Conservation (phyloP, 345 rosid species). For the Anastatica hierochuntica region DNA sequence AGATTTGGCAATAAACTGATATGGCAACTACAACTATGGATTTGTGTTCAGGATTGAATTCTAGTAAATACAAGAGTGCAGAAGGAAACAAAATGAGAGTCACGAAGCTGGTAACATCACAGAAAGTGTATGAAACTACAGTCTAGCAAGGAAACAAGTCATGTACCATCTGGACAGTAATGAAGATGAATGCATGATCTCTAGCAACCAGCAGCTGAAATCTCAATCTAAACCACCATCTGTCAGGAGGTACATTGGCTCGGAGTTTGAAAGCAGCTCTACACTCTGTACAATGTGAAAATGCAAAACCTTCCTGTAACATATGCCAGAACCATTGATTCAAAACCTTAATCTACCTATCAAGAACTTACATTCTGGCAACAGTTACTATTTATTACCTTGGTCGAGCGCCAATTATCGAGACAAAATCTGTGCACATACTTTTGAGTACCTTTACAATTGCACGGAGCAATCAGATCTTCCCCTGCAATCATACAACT, state of each 20-base stretch:
- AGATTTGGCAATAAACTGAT: too few relatives aligned
- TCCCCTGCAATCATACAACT: constrained; percentile 48
- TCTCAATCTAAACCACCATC: constrained; percentile 99
- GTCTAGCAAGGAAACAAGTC: too few relatives aligned
- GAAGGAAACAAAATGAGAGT: too few relatives aligned
- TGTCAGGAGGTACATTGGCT: constrained; percentile 90
- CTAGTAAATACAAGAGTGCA: too few relatives aligned
- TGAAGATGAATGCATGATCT: constrained; percentile 87
- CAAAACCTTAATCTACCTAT: too few relatives aligned
- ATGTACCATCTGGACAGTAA: constrained; percentile 89
- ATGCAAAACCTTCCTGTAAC: constrained; percentile 96
- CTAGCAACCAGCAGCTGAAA: constrained; percentile 96
- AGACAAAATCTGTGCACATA: constrained; percentile 96
- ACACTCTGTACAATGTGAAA: constrained; percentile 99
- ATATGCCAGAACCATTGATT: too few relatives aligned
- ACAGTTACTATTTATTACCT: too few relatives aligned
- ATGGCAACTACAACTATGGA: too few relatives aligned
- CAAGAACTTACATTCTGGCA: too few relatives aligned
- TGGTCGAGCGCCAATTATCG: constrained; percentile 97
- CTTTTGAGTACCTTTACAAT: constrained; percentile 97
- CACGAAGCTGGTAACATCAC: too few relatives aligned
- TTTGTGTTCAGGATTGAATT: too few relatives aligned
- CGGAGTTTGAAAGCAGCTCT: constrained; percentile 82
- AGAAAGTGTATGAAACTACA: too few relatives aligned
- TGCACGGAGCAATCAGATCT: constrained; percentile 91